Evolutionary conservation across 768 basidiomycete genomes (phyloP), one percentile per base, ranked within the genome.

Genomic region (Rhizopogon vesiculosus): DNA sequence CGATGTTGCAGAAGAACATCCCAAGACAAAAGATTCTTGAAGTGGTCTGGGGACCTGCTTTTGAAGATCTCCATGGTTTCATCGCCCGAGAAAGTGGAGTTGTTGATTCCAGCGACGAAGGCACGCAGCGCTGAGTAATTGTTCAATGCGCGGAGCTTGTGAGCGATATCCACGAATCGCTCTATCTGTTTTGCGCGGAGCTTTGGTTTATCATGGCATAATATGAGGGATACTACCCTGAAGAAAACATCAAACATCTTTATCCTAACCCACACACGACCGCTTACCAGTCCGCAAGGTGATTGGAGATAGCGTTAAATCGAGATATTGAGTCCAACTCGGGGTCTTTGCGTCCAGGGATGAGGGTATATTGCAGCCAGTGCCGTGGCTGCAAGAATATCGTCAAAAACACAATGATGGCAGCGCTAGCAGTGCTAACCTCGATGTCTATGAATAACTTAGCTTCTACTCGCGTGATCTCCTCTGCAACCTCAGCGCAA

Each of bases 71-170:
- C 85, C 76, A 91, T 83, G 0, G 91, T 87, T 61, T 83, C 82
- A 61, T 88, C 86, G 7, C 89, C 89, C 46, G 86, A 78, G 59
- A 88, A 85, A 0, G 88, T 87, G 4, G 93, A 84, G 59, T 83
- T 85, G 63, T 91, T 89, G 72, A 98, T 90, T 5, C 94, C 96
- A 29, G 93, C 91, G n/a, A 98, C 86, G 61, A 98, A 85, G 9
- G 94, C 93, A 44, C 93, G 92, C 53, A 97, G 73, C 1, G 89
- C 91, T 35, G 93, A 93, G 68, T 97, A 98, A 67, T 99, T 98
- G 71, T 96, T 93, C 45, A 91, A 68, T 12, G 79, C 77, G 33
- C 96, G 86, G 42, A 99, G 78, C 53, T 83, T 83, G 56, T 84
- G 80, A 1, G 91, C 92, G 59, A 98, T 83, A 48, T 89, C 85